These are phyloP conservation scores for Tuber aestivum DNA, from an alignment of 495 filamentous ascomycete species.

Conservation along the genomic window DNA sequence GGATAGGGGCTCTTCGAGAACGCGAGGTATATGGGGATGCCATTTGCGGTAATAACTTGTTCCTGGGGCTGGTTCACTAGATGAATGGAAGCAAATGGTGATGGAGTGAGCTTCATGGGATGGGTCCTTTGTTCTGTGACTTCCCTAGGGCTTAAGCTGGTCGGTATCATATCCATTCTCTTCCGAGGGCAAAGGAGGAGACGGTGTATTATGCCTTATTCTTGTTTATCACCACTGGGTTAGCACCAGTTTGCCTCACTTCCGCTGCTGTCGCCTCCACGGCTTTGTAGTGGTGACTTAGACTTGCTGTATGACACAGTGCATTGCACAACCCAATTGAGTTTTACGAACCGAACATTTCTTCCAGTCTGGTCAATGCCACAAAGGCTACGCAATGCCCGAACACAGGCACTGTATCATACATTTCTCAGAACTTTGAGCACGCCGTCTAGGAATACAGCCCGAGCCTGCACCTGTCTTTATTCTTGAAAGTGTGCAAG, in stretches of 20 bases:
- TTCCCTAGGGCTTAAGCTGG: not conserved
- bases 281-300: not conserved
- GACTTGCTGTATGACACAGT: too few relatives aligned
- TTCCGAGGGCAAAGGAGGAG: not conserved
- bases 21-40: not conserved
- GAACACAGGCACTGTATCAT: not conserved
- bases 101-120: not conserved
- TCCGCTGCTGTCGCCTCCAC: not conserved
- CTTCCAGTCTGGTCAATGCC: not conserved
- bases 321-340: not conserved
- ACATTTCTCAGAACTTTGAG: not conserved
- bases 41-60: not conserved
- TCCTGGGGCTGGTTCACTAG: not conserved
- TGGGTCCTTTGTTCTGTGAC: not conserved
- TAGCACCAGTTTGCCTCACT: not conserved
- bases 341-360: not conserved
- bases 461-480: not conserved
- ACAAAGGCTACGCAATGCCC: not conserved
- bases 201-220: not conserved
- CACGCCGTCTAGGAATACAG: not conserved
- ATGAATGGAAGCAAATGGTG: not conserved
- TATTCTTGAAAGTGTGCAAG: not conserved
- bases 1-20: not conserved
- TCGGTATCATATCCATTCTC: not conserved
- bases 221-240: not conserved